A percentile compares a stretch with the other conserved stretches of the same genome.
Conservation (phyloP, 2,329 filamentous ascomycete species). For the Colletotrichum sp. region DNA sequence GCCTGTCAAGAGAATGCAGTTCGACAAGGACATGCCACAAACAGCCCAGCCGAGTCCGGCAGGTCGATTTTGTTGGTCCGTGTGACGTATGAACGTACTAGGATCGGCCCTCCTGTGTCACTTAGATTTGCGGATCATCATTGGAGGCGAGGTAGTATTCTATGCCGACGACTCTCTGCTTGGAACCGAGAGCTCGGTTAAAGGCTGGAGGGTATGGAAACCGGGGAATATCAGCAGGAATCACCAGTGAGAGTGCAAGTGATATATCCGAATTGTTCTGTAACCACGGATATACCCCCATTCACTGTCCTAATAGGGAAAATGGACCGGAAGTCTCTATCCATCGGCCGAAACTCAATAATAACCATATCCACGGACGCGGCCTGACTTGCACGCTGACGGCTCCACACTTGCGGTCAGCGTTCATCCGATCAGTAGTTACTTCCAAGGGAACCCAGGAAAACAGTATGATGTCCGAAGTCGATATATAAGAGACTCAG, state of each 20-base stretch:
- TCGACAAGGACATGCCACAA: not conserved
- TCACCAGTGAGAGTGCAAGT: not conserved
- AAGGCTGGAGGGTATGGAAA: rapidly evolving
- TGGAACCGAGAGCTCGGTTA: not conserved
- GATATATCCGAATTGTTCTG: not conserved
- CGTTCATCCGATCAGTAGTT: not conserved
- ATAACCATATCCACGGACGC: not conserved
- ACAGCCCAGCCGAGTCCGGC: not conserved
- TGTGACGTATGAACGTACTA: not conserved
- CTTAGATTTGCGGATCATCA: not conserved
- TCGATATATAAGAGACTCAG: not conserved
- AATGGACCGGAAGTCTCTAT: not conserved
- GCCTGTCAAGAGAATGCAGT: rapidly evolving
- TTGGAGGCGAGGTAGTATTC: not conserved
- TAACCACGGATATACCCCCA: not conserved
- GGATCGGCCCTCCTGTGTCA: not conserved
- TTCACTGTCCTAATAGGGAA: not conserved
- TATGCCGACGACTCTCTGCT: rapidly evolving
- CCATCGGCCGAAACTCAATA: not conserved
- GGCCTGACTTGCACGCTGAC: not conserved
- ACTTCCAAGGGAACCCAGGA: not conserved
- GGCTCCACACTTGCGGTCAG: not conserved
- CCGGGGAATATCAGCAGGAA: not conserved
- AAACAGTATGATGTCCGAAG: not conserved
- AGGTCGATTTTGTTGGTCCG: not conserved